Conservation (phyloP, 169 alveolate genomes). For the Plasmodium gaboni region DNA sequence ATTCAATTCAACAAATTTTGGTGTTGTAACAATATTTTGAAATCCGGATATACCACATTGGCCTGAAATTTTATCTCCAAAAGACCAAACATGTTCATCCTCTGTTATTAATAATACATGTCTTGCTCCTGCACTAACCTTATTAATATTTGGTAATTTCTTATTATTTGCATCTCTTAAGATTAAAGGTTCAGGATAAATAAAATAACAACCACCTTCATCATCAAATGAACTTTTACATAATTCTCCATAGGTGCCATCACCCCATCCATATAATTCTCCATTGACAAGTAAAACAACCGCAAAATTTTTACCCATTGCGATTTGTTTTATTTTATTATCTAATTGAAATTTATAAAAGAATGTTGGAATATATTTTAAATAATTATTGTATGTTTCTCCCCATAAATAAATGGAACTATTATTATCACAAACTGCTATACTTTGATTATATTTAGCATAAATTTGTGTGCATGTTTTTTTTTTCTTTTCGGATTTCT, state of each 20-base stretch:
- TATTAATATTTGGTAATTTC: conserved; percentile 56
- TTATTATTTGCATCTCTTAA: conserved; percentile 77
- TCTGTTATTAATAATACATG: conserved; percentile 87
- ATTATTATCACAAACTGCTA: conserved; percentile 81
- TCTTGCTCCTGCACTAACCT: conserved; percentile 87
- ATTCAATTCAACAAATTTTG: conserved; percentile 77
- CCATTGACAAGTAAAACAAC: conserved; percentile 80
- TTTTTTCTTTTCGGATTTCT: conserved; percentile 55
- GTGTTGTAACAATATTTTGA: conserved; percentile 78
- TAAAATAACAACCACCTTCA: conserved; percentile 69
- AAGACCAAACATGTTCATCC: conserved; percentile 82
- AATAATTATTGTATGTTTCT: conserved; percentile 80
- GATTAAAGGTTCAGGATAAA: conserved; percentile 77
- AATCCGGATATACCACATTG: conserved; percentile 88
- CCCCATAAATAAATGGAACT: conserved; percentile 84
- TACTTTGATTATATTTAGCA: conserved; percentile 80
- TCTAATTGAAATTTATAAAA: conserved; percentile 76
- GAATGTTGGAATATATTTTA: conserved; percentile 80
- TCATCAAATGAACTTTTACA: conserved; percentile 39
- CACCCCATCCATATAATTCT: conserved; percentile 85
- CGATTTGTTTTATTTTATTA: conserved; percentile 80
- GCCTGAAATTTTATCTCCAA: conserved; percentile 89
- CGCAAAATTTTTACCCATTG: conserved; percentile 84
- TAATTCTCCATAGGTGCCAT: conserved; percentile 87
- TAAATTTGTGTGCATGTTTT: conserved; percentile 73